Evolutionary conservation across 1,139 yeast genomes (phyloP).

Genomic region (Wickerhamomyces sp.): DNA sequence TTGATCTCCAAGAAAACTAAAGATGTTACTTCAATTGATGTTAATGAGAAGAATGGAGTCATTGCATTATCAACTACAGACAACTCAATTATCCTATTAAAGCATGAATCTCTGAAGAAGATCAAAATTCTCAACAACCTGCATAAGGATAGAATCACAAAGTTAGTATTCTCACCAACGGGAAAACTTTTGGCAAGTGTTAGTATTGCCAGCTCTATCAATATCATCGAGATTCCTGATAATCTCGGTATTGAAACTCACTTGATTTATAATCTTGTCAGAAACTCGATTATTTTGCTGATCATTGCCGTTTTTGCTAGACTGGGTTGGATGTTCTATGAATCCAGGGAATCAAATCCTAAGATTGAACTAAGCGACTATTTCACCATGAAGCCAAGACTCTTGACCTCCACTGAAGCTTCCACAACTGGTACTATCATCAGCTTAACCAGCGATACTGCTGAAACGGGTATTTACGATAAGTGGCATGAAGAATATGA

Average conservation of each 20-base stretch:
- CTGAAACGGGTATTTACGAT: not conserved
- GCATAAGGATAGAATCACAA: constrained; percentile 76
- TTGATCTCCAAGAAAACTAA: constrained; percentile 49
- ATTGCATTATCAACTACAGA: constrained; percentile 78
- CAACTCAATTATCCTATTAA: constrained; percentile 55
- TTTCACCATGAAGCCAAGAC: constrained; percentile 20
- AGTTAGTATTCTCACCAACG: constrained; percentile 63
- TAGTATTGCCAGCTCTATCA: constrained; percentile 74
- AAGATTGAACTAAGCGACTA: constrained; percentile 18
- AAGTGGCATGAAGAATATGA: not conserved
- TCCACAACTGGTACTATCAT: not conserved
- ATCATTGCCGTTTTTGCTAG: constrained; percentile 7
- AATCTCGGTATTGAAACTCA: constrained; percentile 22
- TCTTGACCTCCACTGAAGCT: constrained; percentile 5
- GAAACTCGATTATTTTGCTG: constrained; percentile 13
- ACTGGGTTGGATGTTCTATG: constrained; percentile 13
- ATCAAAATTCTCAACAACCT: constrained; percentile 47
- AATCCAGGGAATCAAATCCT: constrained; percentile 6
- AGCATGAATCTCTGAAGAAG: constrained; percentile 22
- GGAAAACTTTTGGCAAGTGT: constrained; percentile 71
- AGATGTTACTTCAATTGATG: constrained; percentile 68
- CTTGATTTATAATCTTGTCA: constrained; percentile 18
- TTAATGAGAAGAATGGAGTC: constrained; percentile 38
- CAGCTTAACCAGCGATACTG: not conserved
- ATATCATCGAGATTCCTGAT: constrained; percentile 56